Evolutionary conservation across 2,329 filamentous ascomycete genomes (phyloP), one percentile per base, ranked within the genome.

Genomic region (Alternaria atra): DNA sequence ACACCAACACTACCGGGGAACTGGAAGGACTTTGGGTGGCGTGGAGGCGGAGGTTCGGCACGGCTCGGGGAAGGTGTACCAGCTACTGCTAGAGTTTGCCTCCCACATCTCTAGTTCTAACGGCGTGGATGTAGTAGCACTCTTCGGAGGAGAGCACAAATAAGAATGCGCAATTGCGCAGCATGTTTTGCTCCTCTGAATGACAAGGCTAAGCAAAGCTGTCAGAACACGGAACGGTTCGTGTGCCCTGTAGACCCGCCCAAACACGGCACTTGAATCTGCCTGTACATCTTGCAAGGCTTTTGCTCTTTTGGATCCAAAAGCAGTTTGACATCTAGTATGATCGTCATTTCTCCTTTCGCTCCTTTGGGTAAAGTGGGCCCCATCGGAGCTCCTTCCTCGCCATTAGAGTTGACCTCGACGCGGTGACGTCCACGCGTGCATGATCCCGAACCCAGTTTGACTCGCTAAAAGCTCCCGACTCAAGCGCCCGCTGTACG

Each of bases 321-420:
- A 34, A 40, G 57, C 34, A 30, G 25, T 20, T 43, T 46, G 29
- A 25, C 50, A 30, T 39, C 15, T 25, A 23, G 25, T 29, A 17
- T n/a, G 56, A 56, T 56, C 52, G 57, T 30, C 51, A 30, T 55
- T 9, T 42, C 48, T 32, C 50, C 48, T 60, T 58, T 60, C 17
- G 43, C 53, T 25, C 40, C 20, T 40, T 37, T 39, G 46, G 47
- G 46, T 15, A 52, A 50, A 5, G 42, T 34, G 23, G 34, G 39
- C 13, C 5, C 20, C 20, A 13, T 34, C 30, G 37, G 23, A 52
- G 34, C 50, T 42, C 37, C 17, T 56, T 57, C 37, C 53, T 35
- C 17, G 17, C 52, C 35, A 44, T 37, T 20, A 35, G 32, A 13
- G 32, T 34, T 30, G 37, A 35, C 43, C 37, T 53, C 35, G 30